phyloP scores from a whole-genome alignment of 179 eudicot species.

The Amaranthus tricolor region DNA sequence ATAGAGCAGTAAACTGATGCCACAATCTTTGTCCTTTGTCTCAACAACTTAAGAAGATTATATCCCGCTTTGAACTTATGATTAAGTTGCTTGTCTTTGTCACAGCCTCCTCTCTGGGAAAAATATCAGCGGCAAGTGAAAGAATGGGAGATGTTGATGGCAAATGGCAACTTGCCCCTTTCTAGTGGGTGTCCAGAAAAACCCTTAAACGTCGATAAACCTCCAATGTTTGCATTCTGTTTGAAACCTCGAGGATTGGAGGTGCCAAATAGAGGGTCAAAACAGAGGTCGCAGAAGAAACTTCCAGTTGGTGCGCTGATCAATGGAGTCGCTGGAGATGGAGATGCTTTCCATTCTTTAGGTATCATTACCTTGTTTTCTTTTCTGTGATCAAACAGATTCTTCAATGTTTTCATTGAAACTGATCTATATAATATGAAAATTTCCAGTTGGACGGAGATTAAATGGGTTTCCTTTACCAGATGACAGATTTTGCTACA shows the following conservation, averaged over 20 bases:
- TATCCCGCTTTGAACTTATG: not conserved
- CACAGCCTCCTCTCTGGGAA: constrained; percentile 93
- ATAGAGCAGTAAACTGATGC: not conserved
- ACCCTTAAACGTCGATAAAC: constrained; percentile 59
- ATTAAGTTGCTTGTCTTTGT: constrained; percentile 20
- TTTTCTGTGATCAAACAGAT: not conserved
- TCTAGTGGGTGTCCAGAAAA: constrained; percentile 52
- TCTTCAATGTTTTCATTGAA: constrained; percentile 10
- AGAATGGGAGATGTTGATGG: constrained; percentile 70
- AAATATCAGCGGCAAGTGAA: constrained; percentile 71
- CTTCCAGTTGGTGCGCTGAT: constrained; percentile 50
- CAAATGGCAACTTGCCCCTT: constrained; percentile 34
- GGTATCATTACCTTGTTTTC: constrained; percentile 35
- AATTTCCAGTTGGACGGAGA: constrained; percentile 52
- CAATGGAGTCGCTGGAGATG: constrained; percentile 37
- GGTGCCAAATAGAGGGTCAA: constrained; percentile 69
- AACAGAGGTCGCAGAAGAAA: constrained; percentile 79
- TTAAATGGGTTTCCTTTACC: constrained; percentile 48
- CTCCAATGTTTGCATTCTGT: constrained; percentile 92
- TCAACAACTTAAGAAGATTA: too few relatives aligned
- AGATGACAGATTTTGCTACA: constrained; percentile 52
- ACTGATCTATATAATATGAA: constrained; percentile 3
- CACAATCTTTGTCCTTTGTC: not conserved
- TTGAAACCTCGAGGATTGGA: constrained; percentile 90
- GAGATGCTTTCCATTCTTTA: constrained; percentile 44